These are phyloP conservation scores for Sugiyamaella novakii DNA, from an alignment of 1,139 yeast species.

Conservation along the genomic window DNA sequence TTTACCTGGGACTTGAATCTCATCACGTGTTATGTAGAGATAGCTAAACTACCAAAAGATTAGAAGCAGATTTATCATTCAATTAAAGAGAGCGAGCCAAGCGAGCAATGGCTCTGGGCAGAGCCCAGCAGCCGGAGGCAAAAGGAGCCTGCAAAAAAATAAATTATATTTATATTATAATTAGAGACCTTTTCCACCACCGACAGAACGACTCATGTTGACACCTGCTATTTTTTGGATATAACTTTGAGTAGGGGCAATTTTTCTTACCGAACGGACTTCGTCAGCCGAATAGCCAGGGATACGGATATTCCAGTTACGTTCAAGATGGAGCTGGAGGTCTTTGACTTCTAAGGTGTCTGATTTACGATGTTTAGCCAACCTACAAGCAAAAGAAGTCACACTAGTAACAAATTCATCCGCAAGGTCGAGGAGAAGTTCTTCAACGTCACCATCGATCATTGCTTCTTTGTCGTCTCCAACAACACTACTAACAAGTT, in stretches of 20 bases:
- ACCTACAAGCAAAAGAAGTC: slow-evolving; percentile 87
- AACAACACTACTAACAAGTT: slow-evolving; percentile 79
- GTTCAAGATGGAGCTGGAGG: slow-evolving; percentile 86
- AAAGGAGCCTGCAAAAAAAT: not conserved
- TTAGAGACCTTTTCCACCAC: slow-evolving; percentile 29
- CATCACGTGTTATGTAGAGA: too few species aligned
- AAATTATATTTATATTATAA: not conserved
- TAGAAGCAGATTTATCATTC: too few species aligned
- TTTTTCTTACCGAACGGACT: slow-evolving; percentile 77
- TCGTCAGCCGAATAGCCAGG: slow-evolving; percentile 96
- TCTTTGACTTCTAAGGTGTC: slow-evolving; percentile 86
- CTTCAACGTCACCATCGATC: slow-evolving; percentile 96
- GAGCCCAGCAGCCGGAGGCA: slow-evolving; percentile 10
- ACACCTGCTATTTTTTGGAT: slow-evolving; percentile 71
- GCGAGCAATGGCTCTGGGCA: slow-evolving; percentile 12
- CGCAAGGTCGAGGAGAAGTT: slow-evolving; percentile 82
- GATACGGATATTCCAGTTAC: slow-evolving; percentile 92
- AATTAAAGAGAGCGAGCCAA: too few species aligned
- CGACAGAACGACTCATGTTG: slow-evolving; percentile 47
- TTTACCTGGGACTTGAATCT: too few species aligned
- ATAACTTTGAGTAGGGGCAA: slow-evolving; percentile 74
- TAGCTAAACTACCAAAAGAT: too few species aligned
- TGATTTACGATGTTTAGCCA: slow-evolving; percentile 93
- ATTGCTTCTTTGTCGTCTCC: slow-evolving; percentile 67
- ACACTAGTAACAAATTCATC: slow-evolving; percentile 93